Evolutionary conservation across 768 basidiomycete species (phyloP), one percentile per base, ranked within the genome.

Genomic region (Filobasidium wieringae): DNA sequence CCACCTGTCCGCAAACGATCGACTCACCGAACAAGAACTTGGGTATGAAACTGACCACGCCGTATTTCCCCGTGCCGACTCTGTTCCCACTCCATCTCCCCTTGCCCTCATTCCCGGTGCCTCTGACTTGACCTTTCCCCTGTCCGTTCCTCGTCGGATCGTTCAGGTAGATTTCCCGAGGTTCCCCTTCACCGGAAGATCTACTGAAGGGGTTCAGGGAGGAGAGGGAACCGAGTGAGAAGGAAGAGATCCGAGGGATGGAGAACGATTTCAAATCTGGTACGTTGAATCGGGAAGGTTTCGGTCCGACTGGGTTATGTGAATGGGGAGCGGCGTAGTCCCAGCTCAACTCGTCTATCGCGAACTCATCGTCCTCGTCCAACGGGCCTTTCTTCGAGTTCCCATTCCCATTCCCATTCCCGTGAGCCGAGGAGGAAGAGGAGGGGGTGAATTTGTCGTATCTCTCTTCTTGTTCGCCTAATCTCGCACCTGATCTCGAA

Each of bases 21-120:
- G 31, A 77, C 82, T 63, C 66, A 96, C 93, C 91, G 53, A 81
- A 80, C 59, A 99, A 74, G 76, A 97, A 99, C 74, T 96, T 96
- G 36, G 89, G 90, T 4, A 91, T 60, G 72, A 97, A 97, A 0
- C 87, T 86, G 15, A 77, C 78, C 33, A 84, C 57, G 68, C 91
- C 96, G 75, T 97, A 99, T 75, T 97, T 97, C 78, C 86, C 88
- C 24, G 95, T 97, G 9, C 85, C 86, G 26, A 97, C 84, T 56
- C 83, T 85, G 74, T 99, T 99, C 49, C 53, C 43, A 15, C 30
- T 41, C 60, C 60, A 61, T 34, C 53, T 55, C 39, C 51, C 57
- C 27, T 51, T 57, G 17, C 60, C 60, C 30, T 61, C 54, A 80
- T 83, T 66, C 78, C 76, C 74, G 79, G 92, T 52, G 82, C 85